Evolutionary conservation across 2,329 filamentous ascomycete genomes (phyloP).

Genomic region (Fusarium coffeatum): DNA sequence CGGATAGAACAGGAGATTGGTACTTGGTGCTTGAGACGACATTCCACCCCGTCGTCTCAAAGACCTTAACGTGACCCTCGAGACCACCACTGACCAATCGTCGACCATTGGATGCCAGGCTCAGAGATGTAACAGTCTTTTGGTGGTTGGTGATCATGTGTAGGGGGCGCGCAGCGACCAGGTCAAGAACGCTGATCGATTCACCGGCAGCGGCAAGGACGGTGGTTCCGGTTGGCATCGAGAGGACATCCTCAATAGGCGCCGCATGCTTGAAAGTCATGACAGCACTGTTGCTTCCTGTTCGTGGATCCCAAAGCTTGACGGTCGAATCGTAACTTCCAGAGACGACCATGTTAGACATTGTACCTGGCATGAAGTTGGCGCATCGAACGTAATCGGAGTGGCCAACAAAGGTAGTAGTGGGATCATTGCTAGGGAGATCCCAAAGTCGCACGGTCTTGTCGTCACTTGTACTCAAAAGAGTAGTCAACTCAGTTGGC

Average conservation of each 20-base stretch:
- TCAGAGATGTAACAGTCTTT: conserved; percentile 93
- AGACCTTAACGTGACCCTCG: conserved; percentile 97
- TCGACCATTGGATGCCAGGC: conserved; percentile 81
- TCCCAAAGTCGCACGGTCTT: conserved; percentile 95
- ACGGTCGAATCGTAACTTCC: conserved; percentile 97
- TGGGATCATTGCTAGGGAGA: conserved; percentile 81
- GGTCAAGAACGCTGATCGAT: conserved; percentile 88
- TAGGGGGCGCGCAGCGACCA: conserved; percentile 89
- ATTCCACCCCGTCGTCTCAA: conserved; percentile 94
- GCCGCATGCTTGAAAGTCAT: conserved; percentile 97
- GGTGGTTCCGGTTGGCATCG: conserved; percentile 87
- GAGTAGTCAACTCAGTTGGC: conserved; percentile 83
- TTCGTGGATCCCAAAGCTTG: conserved; percentile 90
- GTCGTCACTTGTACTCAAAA: conserved; percentile 94
- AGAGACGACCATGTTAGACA: conserved; percentile 82
- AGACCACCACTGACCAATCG: conserved; percentile 88
- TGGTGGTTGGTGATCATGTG: conserved; percentile 93
- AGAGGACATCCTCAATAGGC: conserved; percentile 87
- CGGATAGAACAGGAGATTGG: conserved; percentile 86
- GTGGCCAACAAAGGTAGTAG: conserved; percentile 85
- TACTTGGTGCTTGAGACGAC: conserved; percentile 97
- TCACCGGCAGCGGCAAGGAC: conserved; percentile 87
- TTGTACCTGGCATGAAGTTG: conserved; percentile 80
- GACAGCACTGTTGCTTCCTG: conserved; percentile 72
- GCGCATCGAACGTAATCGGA: conserved; percentile 92